Conservation (phyloP, 768 basidiomycete species). For the Phaeolepiota aurea region DNA sequence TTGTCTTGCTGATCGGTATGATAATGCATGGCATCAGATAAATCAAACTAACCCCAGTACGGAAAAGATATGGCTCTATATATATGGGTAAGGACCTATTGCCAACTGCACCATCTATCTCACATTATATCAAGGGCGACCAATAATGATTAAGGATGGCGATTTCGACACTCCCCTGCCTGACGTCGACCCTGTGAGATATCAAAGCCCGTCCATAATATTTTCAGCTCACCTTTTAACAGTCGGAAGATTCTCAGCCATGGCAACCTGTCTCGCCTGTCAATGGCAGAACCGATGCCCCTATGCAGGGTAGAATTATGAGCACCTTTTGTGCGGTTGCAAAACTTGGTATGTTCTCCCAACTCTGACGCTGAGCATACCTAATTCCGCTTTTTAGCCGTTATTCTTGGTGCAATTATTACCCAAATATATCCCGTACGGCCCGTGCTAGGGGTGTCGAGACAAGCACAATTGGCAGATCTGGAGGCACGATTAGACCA, state of each 20-base stretch:
- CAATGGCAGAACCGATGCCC: constrained; percentile 31
- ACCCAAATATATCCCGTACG: constrained; percentile 66
- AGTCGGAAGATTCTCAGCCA: constrained; percentile 51
- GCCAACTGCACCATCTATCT: constrained; percentile 4
- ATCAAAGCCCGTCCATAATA: not conserved
- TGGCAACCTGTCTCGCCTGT: constrained; percentile 43
- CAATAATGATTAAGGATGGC: constrained; percentile 55
- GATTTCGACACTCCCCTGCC: constrained; percentile 67
- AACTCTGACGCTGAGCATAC: not conserved
- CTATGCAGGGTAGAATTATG: constrained; percentile 41
- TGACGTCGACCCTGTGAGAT: constrained; percentile 40
- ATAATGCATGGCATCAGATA: too few species aligned
- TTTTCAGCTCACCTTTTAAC: constrained; percentile 6
- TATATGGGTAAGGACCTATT: constrained; percentile 49
- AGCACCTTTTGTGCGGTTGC: constrained; percentile 48
- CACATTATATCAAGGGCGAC: constrained; percentile 42
- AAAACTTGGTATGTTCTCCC: constrained; percentile 41
- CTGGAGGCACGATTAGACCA: constrained; percentile 65
- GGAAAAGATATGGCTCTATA: constrained; percentile 53
- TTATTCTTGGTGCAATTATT: constrained; percentile 61
- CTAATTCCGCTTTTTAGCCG: constrained; percentile 27
- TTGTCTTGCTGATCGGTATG: constrained; percentile 61
- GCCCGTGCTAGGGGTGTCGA: constrained; percentile 31
- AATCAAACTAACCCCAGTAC: not conserved
- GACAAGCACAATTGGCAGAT: constrained; percentile 39